Evolutionary conservation across 176 grass and related monocot species (phyloP).

Genomic region (Areca catechu): DNA sequence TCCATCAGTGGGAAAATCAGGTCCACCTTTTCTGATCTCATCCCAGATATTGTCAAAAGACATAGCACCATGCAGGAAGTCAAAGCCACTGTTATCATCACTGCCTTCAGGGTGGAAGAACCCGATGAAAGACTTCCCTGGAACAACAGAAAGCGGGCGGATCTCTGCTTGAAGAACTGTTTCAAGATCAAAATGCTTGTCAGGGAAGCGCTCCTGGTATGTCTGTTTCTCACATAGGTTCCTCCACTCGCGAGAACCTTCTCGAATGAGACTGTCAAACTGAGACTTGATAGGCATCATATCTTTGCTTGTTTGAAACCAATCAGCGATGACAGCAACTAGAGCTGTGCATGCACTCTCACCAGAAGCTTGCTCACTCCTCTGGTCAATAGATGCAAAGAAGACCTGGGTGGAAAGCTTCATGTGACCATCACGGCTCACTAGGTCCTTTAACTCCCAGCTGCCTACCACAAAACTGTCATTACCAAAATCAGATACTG

Average conservation of each 20-base stretch:
- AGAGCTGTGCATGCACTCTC: slow-evolving; percentile 21
- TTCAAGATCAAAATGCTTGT: slow-evolving; percentile 20
- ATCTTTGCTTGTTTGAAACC: slow-evolving; percentile 7
- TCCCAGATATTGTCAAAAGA: slow-evolving; percentile 18
- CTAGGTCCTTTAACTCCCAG: slow-evolving; percentile 9
- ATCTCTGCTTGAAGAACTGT: slow-evolving; percentile 16
- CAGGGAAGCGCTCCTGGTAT: slow-evolving; percentile 9
- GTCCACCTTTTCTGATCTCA: slow-evolving; percentile 3
- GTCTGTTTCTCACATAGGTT: slow-evolving; percentile 4
- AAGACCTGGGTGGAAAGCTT: slow-evolving; percentile 13
- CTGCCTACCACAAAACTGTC: slow-evolving; percentile 83
- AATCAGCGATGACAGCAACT: slow-evolving; percentile 13
- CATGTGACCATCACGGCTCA: slow-evolving; percentile 11
- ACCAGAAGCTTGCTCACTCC: slow-evolving; percentile 11
- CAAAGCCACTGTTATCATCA: neutral
- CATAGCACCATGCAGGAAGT: slow-evolving; percentile 14
- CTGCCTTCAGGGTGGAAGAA: slow-evolving; percentile 14
- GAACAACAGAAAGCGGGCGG: slow-evolving; percentile 6
- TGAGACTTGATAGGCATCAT: slow-evolving; percentile 13
- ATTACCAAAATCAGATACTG: slow-evolving; percentile 65
- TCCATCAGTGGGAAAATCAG: neutral
- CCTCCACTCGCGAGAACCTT: slow-evolving; percentile 15
- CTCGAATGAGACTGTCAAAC: slow-evolving; percentile 19
- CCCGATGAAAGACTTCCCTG: slow-evolving; percentile 15
- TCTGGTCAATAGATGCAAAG: slow-evolving; percentile 21